Evolutionary conservation across 345 rosid species (phyloP), one percentile per base, ranked within the genome.

Genomic region (Ceriops zippeliana): DNA sequence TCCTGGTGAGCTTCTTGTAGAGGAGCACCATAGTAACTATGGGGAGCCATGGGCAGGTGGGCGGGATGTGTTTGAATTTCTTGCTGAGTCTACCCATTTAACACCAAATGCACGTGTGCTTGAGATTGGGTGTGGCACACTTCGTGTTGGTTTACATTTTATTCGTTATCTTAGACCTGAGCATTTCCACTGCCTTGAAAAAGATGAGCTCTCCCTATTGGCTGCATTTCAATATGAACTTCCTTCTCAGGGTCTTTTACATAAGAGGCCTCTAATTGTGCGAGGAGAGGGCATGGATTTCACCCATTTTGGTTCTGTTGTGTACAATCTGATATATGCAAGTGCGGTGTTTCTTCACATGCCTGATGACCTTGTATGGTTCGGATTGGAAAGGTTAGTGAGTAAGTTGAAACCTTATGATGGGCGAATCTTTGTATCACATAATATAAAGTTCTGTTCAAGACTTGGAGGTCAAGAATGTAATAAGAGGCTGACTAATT

Each of bases 11-110:
- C 96, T 93, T 51, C 91, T 93, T 0, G 91, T 93, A 5, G 98
- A 93, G 66, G 85, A 88, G 84, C 98, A 93, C 72, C 98, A 93
- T 60, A 89, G 98, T 79, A 85, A 93, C 78, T 93, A 93, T 13
- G 97, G 97, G 71, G 98, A 93, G 71, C 97, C 97, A 1, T 93
- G 98, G 98, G 97, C 95, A 0, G 97, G 97, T 73, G 98, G 98
- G 32, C 83, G 91, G 21, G 97, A 93, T 30, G 91, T 93, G 68
- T 91, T 93, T 58, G 98, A 93, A 79, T 93, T 91, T 73, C 93
- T 93, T 2, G 95, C 96, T 3, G 86, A 85, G 66, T 68, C 92
- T 60, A 58, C 80, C 38, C 72, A 71, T 53, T 65, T 93, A 1
- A 76, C 81, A 58, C 87, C 90, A 13, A 62, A 68, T 19, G 84